A percentile compares a stretch with the other conserved stretches of the same genome.
phyloP scores from a whole-genome alignment of 2,329 filamentous ascomycete genomes.

The Lachnellula suecica region DNA sequence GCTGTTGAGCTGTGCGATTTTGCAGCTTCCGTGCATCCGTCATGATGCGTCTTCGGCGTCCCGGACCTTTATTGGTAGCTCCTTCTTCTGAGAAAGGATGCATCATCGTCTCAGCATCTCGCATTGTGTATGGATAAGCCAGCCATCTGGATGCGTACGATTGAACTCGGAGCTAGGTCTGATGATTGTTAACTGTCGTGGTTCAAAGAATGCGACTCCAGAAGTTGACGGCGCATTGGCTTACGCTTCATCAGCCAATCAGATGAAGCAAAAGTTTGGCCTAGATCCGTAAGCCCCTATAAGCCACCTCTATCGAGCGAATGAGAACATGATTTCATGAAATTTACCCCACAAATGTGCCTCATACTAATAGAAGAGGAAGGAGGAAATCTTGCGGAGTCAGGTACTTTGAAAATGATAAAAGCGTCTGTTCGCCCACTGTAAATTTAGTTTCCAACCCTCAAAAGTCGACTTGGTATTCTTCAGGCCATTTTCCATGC shows the following conservation, averaged over 20 bases:
- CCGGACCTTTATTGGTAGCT: background rate
- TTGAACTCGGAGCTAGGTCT: background rate
- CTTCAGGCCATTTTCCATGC: background rate
- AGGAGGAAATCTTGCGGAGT: no score
- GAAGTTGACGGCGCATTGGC: background rate
- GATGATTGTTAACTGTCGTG: background rate
- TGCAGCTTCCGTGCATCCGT: slow-evolving; percentile 39
- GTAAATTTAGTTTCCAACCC: no score
- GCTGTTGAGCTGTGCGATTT: slow-evolving; percentile 36
- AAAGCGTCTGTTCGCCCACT: no score
- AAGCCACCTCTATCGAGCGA: background rate
- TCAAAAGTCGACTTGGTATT: no score
- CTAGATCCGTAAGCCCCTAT: background rate
- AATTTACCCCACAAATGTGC: background rate
- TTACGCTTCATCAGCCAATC: background rate
- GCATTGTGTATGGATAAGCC: no score
- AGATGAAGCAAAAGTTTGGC: background rate
- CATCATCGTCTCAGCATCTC: background rate
- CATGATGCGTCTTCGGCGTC: slow-evolving; percentile 32
- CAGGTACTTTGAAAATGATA: no score
- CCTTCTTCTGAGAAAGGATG: background rate
- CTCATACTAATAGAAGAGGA: background rate
- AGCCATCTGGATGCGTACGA: background rate
- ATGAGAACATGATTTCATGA: background rate
- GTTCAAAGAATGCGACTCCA: background rate